Conservation (phyloP, 371 early-diverging fungal genomes). For the Mucor piriformis region DNA sequence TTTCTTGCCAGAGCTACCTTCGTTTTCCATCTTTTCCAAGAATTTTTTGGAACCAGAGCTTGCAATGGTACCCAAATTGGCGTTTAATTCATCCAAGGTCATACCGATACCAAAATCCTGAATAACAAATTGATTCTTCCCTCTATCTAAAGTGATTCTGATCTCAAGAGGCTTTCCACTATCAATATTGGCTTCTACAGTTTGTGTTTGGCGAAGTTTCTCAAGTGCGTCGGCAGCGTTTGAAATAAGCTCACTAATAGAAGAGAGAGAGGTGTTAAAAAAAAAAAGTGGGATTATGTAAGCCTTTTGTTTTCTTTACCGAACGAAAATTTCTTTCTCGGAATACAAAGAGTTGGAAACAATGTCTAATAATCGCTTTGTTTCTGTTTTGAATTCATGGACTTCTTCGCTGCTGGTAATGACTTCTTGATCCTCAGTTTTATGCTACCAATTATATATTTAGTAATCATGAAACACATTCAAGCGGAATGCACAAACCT, state of each 20-base stretch:
- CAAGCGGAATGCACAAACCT: background rate
- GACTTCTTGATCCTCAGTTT: constrained; percentile 26
- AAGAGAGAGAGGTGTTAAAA: background rate
- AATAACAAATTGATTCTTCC: constrained; percentile 81
- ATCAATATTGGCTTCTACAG: constrained; percentile 60
- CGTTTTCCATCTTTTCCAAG: constrained; percentile 77
- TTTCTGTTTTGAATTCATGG: constrained; percentile 84
- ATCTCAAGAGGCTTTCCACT: constrained; percentile 79
- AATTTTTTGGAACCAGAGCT: constrained; percentile 91
- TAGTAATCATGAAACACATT: background rate
- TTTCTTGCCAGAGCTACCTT: constrained; percentile 59
- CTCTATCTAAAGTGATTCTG: constrained; percentile 74
- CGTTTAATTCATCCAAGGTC: constrained; percentile 89
- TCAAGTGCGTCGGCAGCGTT: constrained; percentile 99
- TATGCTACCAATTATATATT: background rate
- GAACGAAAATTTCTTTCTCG: constrained; percentile 83
- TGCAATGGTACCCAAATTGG: constrained; percentile 97
- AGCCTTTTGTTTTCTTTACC: constrained; percentile 42
- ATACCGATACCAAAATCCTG: constrained; percentile 98
- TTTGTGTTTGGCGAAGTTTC: constrained; percentile 86
- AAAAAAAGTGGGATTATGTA: background rate
- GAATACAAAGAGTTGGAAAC: constrained; percentile 89
- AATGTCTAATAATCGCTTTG: constrained; percentile 81
- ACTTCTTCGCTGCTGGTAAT: constrained; percentile 45
- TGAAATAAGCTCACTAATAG: constrained; percentile 87